Conservation (phyloP, 371 early-diverging fungal genomes). For the Lichtheimia hyalospora region DNA sequence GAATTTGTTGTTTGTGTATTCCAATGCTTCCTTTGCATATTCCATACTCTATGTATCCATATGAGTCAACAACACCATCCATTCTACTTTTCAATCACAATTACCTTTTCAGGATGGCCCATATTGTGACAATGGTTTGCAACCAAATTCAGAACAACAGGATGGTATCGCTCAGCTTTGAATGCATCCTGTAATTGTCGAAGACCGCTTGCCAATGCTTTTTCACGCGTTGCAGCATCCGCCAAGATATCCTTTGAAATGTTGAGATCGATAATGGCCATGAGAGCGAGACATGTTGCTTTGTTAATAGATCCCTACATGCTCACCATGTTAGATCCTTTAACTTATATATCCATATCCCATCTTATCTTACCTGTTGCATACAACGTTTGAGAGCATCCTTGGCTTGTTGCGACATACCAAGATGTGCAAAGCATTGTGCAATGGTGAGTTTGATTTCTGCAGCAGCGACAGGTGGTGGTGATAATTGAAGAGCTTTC, state of each 20-base stretch:
- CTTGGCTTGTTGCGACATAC: conserved; percentile 68
- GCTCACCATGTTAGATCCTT: not conserved
- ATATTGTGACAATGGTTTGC: conserved; percentile 60
- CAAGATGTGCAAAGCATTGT: conserved; percentile 78
- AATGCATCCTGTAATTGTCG: conserved; percentile 55
- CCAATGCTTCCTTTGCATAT: conserved; percentile 49
- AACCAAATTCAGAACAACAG: conserved; percentile 55
- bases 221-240: conserved; percentile 35
- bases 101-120: conserved; percentile 47
- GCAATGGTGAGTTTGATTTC: conserved; percentile 90
- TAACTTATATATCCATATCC: not conserved
- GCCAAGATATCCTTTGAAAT: conserved; percentile 46
- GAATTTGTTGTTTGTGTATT: conserved; percentile 27
- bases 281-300: conserved; percentile 64
- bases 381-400: conserved; percentile 72
- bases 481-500: conserved; percentile 57
- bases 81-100: not conserved
- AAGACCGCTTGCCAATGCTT: conserved; percentile 40
- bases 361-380: conserved; percentile 45
- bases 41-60: conserved; percentile 27
- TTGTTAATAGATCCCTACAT: conserved; percentile 36
- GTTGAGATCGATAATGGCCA: conserved; percentile 82
- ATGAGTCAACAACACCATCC: not conserved
- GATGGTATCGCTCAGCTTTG: conserved; percentile 43
- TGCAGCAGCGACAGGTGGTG: conserved; percentile 43